Conservation (phyloP, 495 filamentous ascomycete species). For the Neurospora sp. region DNA sequence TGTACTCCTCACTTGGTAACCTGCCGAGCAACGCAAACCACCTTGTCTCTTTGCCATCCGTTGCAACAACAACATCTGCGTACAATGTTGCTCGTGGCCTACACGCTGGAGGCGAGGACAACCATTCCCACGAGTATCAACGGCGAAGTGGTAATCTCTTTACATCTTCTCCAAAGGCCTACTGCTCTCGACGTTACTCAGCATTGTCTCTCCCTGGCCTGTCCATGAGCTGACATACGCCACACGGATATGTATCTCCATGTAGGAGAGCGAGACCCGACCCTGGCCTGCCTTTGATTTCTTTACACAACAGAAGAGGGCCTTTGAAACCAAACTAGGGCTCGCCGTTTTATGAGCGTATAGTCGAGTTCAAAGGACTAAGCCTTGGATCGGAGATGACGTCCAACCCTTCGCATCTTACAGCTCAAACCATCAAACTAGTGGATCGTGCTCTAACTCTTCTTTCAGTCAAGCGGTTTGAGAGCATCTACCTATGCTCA, state of each 20-base stretch:
- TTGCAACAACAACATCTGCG: not conserved
- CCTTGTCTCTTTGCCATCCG: not conserved
- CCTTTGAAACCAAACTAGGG: not conserved
- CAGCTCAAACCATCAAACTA: too few relatives aligned
- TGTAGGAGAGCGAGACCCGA: not conserved
- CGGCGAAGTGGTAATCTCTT: not conserved
- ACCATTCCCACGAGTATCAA: not conserved
- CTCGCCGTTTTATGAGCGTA: not conserved
- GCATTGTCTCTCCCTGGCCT: not conserved
- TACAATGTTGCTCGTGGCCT: not conserved
- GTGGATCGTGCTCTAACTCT: too few relatives aligned
- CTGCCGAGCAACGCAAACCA: not conserved
- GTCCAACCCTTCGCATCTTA: not conserved
- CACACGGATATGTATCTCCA: not conserved
- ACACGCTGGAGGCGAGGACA: not conserved
- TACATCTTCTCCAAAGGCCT: not conserved
- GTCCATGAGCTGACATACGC: not conserved
- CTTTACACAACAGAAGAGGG: not conserved
- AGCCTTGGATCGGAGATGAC: not conserved
- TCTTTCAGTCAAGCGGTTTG: too few relatives aligned
- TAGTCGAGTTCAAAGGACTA: not conserved
- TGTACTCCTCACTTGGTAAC: not conserved
- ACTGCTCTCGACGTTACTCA: not conserved
- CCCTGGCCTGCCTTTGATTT: not conserved
- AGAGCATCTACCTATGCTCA: too few relatives aligned